Evolutionary conservation across 2,329 filamentous ascomycete species (phyloP).

Genomic region (Penicillium sp.): DNA sequence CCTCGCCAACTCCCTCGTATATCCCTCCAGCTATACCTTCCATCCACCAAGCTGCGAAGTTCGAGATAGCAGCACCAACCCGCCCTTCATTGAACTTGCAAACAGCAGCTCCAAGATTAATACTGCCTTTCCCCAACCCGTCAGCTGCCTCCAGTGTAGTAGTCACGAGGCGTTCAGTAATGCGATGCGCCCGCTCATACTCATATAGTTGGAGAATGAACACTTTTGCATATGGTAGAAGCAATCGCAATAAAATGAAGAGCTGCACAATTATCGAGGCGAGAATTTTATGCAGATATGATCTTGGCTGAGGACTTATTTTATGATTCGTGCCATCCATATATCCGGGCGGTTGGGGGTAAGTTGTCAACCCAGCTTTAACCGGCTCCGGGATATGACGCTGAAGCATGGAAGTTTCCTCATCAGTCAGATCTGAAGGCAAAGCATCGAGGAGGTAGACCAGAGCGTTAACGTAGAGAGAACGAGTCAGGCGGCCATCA

Average conservation of each 20-base stretch:
- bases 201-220: slow-evolving; percentile 55
- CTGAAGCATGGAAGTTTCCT: slow-evolving; percentile 32
- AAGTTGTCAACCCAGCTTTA: slow-evolving; percentile 15
- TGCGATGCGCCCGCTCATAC: slow-evolving; percentile 65
- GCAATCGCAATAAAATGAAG: slow-evolving; percentile 59
- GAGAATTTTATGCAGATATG: slow-evolving; percentile 59
- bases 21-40: slow-evolving; percentile 65
- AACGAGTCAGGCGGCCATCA: slow-evolving; percentile 33
- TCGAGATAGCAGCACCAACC: slow-evolving; percentile 58
- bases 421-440: slow-evolving; percentile 29
- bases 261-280: slow-evolving; percentile 57
- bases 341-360: background rate
- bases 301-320: slow-evolving; percentile 26
- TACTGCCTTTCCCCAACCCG: slow-evolving; percentile 51
- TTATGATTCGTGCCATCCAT: background rate
- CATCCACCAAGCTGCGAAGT: slow-evolving; percentile 59
- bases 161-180: slow-evolving; percentile 59
- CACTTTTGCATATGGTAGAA: slow-evolving; percentile 60
- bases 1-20: slow-evolving; percentile 61
- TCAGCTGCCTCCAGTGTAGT: slow-evolving; percentile 55
- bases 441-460: slow-evolving; percentile 39
- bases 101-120: slow-evolving; percentile 55
- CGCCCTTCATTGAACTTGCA: slow-evolving; percentile 63
- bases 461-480: slow-evolving; percentile 38
- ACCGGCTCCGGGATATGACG: slow-evolving; percentile 26